Percentiles rank a stretch among this genome's conserved stretches.
phyloP scores from a whole-genome alignment of 805 yeast genomes.

The Schizosaccharomyces osmophilus region DNA sequence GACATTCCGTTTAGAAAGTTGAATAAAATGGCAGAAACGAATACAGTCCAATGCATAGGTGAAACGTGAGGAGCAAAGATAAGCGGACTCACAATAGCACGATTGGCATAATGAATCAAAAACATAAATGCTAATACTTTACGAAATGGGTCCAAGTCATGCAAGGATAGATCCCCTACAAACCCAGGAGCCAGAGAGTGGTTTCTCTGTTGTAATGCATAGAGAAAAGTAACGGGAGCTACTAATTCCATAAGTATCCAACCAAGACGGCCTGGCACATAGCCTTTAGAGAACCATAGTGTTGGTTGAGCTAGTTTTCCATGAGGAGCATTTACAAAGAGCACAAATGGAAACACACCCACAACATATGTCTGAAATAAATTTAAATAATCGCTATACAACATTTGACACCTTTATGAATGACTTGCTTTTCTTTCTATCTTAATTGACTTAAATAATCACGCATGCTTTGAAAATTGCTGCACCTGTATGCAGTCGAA shows the following conservation, averaged over 20 bases:
- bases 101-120: conserved; percentile 1
- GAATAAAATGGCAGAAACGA: neutral
- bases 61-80: neutral
- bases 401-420: neutral
- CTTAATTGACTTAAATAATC: neutral
- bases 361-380: neutral
- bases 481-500: neutral
- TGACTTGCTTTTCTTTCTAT: neutral
- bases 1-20: neutral
- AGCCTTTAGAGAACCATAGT: neutral
- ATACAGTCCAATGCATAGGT: neutral
- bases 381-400: neutral
- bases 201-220: neutral
- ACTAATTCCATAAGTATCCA: conserved; percentile 3
- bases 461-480: no score
- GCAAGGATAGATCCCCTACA: neutral
- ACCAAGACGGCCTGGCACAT: neutral
- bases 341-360: neutral
- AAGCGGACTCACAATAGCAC: conserved; percentile 1
- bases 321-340: conserved; percentile 1
- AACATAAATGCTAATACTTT: neutral
- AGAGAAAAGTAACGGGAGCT: neutral
- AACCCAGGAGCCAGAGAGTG: neutral
- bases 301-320: neutral
- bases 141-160: neutral